Evolutionary conservation across 2,329 filamentous ascomycete species (phyloP), one percentile per base, ranked within the genome.

Genomic region (Diaporthe citrichinensis): DNA sequence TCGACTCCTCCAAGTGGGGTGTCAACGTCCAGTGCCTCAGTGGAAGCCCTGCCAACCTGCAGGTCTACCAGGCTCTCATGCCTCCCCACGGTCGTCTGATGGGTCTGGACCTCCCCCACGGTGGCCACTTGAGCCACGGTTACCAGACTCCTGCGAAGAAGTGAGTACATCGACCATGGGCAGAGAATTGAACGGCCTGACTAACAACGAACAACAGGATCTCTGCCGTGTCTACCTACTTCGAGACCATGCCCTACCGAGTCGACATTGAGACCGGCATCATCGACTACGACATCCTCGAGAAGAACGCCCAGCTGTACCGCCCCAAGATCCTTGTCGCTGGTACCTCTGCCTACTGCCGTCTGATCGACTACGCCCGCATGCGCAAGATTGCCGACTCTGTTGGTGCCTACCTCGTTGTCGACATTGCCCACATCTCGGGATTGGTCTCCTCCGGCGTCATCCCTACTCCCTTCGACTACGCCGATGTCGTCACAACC

Each of bases 351-450:
- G 97, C 97, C 74, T 99, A 99, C 93, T 98, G 96, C 90, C 94
- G 97, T 80, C 91, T 98, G 83, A 98, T 99, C 82, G 96, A 99
- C 88, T 99, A 98, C 85, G 92, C 91, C 79, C 94, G 95, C 84
- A 98, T 99, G 95, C 94, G 95, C 84, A 92, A 97, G 89, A 98
- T 98, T 82, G 95, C 96, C 78, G 96, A 98, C 86, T 94, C 92
- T 58, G 94, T 98, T 75, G 95, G 95, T 82, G 96, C 96, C 78
- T 99, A 98, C 88, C 92, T 99, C 71, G 91, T 99, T 78, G 95
- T 97, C 78, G 97, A 99, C 82, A 99, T 99, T 95, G 97, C 97
- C 74, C 97, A 99, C 87, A 98, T 99, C 84, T 98, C 96, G 67
- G 97, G 97, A 82, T 92, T 99, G 67, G 94, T 99, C 78, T 95